Conservation (phyloP, 2,329 filamentous ascomycete species). For the Helminthosporium solani region DNA sequence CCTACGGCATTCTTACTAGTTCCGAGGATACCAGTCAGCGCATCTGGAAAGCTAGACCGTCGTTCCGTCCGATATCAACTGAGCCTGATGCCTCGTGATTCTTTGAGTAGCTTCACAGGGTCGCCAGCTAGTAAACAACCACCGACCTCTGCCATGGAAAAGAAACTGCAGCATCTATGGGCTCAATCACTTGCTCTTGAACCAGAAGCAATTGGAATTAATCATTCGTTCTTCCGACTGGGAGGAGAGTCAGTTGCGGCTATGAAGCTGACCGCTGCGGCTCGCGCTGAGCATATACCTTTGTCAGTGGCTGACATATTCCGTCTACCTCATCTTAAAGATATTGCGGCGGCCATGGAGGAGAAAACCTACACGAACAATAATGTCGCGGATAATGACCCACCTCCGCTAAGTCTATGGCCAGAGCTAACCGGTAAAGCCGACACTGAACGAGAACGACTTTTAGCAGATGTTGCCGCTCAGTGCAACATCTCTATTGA, state of each 20-base stretch:
- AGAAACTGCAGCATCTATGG: not conserved
- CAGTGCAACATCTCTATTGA: not conserved
- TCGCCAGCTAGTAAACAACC: no score
- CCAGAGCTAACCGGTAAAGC: no score
- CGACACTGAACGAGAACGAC: not conserved
- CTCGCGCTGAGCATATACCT: not conserved
- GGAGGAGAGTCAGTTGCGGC: conserved; percentile 5
- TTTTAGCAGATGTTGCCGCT: not conserved
- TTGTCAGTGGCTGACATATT: conserved; percentile 1
- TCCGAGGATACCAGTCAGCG: no score
- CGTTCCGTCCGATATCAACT: no score
- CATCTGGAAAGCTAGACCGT: no score
- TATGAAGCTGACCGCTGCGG: conserved; percentile 1
- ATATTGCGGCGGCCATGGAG: no score
- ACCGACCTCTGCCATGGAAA: not conserved
- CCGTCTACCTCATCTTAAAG: not conserved
- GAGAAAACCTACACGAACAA: no score
- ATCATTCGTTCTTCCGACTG: conserved; percentile 44
- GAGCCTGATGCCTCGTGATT: no score
- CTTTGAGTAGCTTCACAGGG: no score
- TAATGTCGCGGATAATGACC: no score
- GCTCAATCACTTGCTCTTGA: not conserved
- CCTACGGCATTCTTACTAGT: no score
- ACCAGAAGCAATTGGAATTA: not conserved
- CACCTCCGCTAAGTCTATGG: no score